Evolutionary conservation across 139 green algal species (phyloP).

Genomic region (Nannochloris sp.): DNA sequence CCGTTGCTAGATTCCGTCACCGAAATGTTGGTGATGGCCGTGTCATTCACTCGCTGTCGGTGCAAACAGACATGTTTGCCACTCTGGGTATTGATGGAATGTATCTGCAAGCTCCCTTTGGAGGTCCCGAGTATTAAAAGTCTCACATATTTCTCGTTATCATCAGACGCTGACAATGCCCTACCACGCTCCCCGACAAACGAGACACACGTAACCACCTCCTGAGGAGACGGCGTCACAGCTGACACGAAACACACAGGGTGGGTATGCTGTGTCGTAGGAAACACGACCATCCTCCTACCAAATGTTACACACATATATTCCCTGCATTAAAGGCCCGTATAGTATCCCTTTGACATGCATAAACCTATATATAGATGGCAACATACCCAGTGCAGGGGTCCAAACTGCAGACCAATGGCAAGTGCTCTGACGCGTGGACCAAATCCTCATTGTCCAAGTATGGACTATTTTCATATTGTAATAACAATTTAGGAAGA

Average conservation of each 20-base stretch:
- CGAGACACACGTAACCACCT: neutral
- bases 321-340: too few relatives aligned
- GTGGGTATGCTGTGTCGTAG: neutral
- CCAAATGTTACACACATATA: neutral
- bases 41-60: constrained; percentile 28
- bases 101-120: constrained; percentile 47
- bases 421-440: constrained; percentile 1
- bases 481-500: constrained; percentile 23
- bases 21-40: neutral
- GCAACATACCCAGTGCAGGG: neutral
- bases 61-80: constrained; percentile 31
- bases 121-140: constrained; percentile 48
- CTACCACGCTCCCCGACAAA: neutral
- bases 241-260: neutral
- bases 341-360: too few relatives aligned
- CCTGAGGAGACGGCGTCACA: neutral
- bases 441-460: constrained; percentile 13
- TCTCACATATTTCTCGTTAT: neutral
- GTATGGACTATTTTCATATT: constrained; percentile 21
- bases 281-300: neutral
- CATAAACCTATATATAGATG: too few relatives aligned
- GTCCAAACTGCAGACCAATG: neutral
- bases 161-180: too few relatives aligned
- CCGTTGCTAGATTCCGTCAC: too few relatives aligned
- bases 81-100: constrained; percentile 4